A percentile compares a stretch with the other conserved stretches of the same genome.
Evolutionary conservation across 1,284 basidiomycete species (phyloP).

Genomic region (Melampsora americana): DNA sequence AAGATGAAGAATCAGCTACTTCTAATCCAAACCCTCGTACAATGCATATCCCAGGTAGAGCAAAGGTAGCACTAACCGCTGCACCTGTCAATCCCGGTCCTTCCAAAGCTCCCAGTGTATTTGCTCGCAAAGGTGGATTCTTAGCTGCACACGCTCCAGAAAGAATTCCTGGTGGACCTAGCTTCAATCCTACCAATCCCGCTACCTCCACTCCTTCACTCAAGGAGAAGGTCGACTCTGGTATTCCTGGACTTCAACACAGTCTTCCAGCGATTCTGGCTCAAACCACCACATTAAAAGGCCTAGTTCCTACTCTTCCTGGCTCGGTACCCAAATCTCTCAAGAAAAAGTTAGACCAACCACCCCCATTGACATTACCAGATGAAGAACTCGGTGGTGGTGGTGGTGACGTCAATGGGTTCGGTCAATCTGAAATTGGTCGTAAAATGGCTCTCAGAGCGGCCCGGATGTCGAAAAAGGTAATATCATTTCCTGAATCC

Average conservation of each 20-base stretch:
- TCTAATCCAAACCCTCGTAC: conserved; percentile 13
- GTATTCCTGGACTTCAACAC: conserved; percentile 44
- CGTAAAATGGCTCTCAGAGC: conserved; percentile 40
- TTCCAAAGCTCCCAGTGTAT: conserved; percentile 40
- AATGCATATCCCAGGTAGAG: conserved; percentile 42
- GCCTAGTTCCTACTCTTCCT: conserved; percentile 25
- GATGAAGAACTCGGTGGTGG: conserved; percentile 42
- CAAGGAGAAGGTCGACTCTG: conserved; percentile 42
- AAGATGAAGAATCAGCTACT: conserved; percentile 20
- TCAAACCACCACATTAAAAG: conserved; percentile 39
- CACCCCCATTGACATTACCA: conserved; percentile 39
- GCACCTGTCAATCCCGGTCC: conserved; percentile 10
- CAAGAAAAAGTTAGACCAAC: conserved; percentile 42
- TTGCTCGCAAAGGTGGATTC: conserved; percentile 43
- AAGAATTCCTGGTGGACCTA: conserved; percentile 29
- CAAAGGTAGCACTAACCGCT: conserved; percentile 40
- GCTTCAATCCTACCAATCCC: background rate
- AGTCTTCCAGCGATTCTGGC: conserved; percentile 42
- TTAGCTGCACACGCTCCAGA: conserved; percentile 43
- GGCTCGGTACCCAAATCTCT: background rate
- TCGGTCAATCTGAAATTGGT: conserved; percentile 40
- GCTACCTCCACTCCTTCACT: conserved; percentile 2
- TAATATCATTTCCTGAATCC: conserved; percentile 8
- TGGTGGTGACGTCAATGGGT: conserved; percentile 42
- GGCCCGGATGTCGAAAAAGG: conserved; percentile 44